A percentile compares a stretch with the other conserved stretches of the same genome.
Conservation (phyloP, 2,329 filamentous ascomycete genomes). For the Calonectria ilicicola region DNA sequence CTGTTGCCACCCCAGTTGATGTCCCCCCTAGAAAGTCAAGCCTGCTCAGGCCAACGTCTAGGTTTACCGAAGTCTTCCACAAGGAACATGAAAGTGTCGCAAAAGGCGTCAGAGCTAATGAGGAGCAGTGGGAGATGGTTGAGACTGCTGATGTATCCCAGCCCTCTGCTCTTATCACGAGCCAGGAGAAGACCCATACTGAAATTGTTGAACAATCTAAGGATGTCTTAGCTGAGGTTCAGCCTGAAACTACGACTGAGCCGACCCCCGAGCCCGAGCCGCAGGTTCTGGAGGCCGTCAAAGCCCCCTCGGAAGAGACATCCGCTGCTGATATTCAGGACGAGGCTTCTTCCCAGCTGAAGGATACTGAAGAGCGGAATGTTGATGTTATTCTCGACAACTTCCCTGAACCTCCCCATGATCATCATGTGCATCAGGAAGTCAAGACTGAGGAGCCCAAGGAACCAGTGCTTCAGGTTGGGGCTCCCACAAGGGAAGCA, state of each 20-base stretch:
- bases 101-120: constrained; percentile 20
- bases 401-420: constrained; percentile 35
- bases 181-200: not conserved
- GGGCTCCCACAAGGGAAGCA: constrained; percentile 5
- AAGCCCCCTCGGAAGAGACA: constrained; percentile 15
- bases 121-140: constrained; percentile 30
- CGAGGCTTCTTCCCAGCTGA: not conserved
- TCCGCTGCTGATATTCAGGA: constrained; percentile 1
- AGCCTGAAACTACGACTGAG: constrained; percentile 1
- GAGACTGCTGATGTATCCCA: constrained; percentile 23
- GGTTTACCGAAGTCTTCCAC: not conserved
- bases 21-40: not conserved
- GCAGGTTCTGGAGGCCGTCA: constrained; percentile 19
- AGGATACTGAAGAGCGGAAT: constrained; percentile 11
- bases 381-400: constrained; percentile 21
- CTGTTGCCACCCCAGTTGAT: not conserved
- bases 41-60: not conserved
- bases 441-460: constrained; percentile 18
- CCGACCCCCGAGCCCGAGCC: constrained; percentile 22
- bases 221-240: not conserved
- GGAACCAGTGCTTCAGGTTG: not conserved
- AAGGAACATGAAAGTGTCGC: not conserved
- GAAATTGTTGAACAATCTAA: not conserved
- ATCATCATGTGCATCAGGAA: not conserved
- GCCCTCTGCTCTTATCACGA: not conserved